Evolutionary conservation across 306 rosid genomes (phyloP).

Genomic region (Prunus salicina): DNA sequence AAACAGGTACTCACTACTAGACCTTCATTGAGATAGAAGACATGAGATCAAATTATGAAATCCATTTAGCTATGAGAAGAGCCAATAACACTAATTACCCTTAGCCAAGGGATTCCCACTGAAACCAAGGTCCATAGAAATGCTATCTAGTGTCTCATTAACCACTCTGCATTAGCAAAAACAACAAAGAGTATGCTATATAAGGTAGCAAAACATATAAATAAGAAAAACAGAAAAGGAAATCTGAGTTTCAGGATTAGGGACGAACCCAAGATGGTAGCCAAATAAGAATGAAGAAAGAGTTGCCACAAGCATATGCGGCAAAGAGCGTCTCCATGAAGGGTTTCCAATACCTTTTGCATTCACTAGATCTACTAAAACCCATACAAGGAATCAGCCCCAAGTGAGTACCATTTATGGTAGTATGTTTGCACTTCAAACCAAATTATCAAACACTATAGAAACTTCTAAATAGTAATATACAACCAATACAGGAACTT

Average conservation of each 20-base stretch:
- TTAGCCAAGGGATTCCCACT: conserved; percentile 77
- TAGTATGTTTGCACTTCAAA: background rate
- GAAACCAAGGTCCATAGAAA: conserved; percentile 73
- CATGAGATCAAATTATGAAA: conserved; percentile 13
- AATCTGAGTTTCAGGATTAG: conserved; percentile 19
- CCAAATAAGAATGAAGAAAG: conserved; percentile 79
- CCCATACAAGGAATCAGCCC: conserved; percentile 26
- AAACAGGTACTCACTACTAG: conserved; percentile 85
- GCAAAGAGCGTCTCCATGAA: conserved; percentile 58
- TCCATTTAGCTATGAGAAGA: background rate
- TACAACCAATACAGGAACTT: background rate
- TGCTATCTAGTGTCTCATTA: conserved; percentile 82
- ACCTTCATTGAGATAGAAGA: conserved; percentile 51
- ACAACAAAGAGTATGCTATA: conserved; percentile 7
- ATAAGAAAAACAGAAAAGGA: background rate
- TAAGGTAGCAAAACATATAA: background rate
- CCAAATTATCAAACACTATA: background rate
- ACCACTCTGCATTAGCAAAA: conserved; percentile 63
- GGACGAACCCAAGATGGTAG: conserved; percentile 73
- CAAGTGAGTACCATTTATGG: conserved; percentile 22
- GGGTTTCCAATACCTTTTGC: conserved; percentile 50
- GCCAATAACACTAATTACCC: conserved; percentile 35
- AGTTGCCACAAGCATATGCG: conserved; percentile 65
- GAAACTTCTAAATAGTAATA: background rate
- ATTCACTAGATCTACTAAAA: conserved; percentile 36